Percentiles rank a stretch among this genome's conserved stretches.
phyloP scores from a whole-genome alignment of 2,329 filamentous ascomycete genomes.

The Pseudogymnoascus sp. region DNA sequence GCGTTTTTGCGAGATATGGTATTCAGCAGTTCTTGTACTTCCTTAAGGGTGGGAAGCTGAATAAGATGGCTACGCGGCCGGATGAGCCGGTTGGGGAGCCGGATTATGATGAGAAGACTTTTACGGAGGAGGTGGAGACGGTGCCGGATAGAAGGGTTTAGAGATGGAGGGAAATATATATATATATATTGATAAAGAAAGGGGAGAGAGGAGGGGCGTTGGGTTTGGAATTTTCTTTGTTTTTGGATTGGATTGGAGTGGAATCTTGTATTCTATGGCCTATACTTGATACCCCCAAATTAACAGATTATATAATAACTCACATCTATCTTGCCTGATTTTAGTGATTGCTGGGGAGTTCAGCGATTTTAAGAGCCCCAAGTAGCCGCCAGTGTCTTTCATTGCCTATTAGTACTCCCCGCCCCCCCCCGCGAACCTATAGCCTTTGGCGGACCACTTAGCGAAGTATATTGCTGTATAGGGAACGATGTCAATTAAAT shows the following conservation, averaged over 20 bases:
- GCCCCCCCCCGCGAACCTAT: too few species aligned
- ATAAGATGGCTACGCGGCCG: not conserved
- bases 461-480: too few species aligned
- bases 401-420: too few species aligned
- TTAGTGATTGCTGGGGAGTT: too few species aligned
- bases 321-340: too few species aligned
- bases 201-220: not conserved
- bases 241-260: not conserved
- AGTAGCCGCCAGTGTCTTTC: too few species aligned
- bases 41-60: constrained; percentile 10
- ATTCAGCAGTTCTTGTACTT: constrained; percentile 18
- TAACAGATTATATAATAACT: not conserved
- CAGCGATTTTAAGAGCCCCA: too few species aligned
- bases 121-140: not conserved
- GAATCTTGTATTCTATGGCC: not conserved
- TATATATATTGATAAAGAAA: not conserved
- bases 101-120: constrained; percentile 1
- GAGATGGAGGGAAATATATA: not conserved
- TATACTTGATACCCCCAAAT: constrained; percentile 3
- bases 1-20: constrained; percentile 17
- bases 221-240: not conserved
- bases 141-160: not conserved
- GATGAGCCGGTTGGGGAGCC: not conserved
- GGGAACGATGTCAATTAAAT: too few species aligned
- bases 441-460: too few species aligned